Base-by-base conservation (phyloP, 495 filamentous ascomycete genomes). In the Hyaloscypha hepaticicola region DNA sequence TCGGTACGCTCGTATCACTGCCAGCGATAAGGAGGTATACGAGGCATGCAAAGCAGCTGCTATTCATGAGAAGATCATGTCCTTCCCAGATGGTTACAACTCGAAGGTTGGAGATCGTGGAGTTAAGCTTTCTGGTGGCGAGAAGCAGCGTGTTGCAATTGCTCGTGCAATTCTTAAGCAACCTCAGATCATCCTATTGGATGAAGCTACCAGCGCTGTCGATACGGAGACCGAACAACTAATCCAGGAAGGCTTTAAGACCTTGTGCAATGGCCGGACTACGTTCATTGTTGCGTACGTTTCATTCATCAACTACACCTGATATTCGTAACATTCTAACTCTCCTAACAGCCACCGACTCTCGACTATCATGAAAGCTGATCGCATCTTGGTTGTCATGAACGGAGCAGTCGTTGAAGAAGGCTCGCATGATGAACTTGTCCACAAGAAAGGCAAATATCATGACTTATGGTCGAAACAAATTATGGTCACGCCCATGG, bases 121-220 rank as follows among this genome's bases (percentile, higher is more conserved):
- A 55, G 72, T 79, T 33, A 90, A 88, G 69, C 76, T 93, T 25
- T 91, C 88, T 9, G 89, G 89, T 14, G 90, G 90, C 6, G 89
- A 93, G 73, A 75, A 85, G 50, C 90, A 93, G 72, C 83, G 90
- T 48, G 78, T 93, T n/a, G 85, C 90, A 1, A 91, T 93, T 74
- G 90, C 90, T 22, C 82, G 89, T 56, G 91, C 92, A 34, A 84
- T 85, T 41, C 66, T 85, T 22, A 85, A 84, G 67, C 67, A 73
- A 52, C 82, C 83, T 3, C 74, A 83, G 31, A 83, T 85, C 48
- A 82, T 85, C 55, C 75, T 85, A 49, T 75, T 85, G 12, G 83
- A 85, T 56, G 83, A 85, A 65, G 83, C 83, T 6, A 85, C 83
- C 16, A 84, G 82, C 60, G 78, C 82, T 16, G 83, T 85, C 29